These are phyloP conservation scores for Monilinia laxa DNA, from an alignment of 2,329 filamentous ascomycete genomes.

Conservation along the genomic window DNA sequence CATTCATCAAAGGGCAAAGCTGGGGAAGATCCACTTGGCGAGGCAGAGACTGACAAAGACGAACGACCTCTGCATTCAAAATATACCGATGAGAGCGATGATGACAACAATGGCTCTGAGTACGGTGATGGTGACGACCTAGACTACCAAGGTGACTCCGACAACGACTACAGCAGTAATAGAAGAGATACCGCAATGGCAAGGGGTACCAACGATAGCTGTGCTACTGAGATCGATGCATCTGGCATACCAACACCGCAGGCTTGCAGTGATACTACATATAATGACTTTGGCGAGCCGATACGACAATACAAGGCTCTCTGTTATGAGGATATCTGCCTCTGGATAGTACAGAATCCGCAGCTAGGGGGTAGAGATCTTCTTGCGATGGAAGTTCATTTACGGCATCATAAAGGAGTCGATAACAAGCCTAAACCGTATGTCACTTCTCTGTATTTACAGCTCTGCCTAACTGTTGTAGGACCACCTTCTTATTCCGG, in stretches of 20 bases:
- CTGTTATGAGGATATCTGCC: slow-evolving; percentile 32
- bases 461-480: slow-evolving; percentile 28
- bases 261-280: not conserved
- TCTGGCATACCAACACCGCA: not conserved
- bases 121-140: too few relatives aligned
- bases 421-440: slow-evolving; percentile 36
- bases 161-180: not conserved
- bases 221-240: not conserved
- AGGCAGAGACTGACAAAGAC: too few relatives aligned
- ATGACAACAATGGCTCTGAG: too few relatives aligned
- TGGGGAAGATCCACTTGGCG: too few relatives aligned
- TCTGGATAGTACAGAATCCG: slow-evolving; percentile 33
- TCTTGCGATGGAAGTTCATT: slow-evolving; percentile 32
- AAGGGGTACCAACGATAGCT: not conserved
- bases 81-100: not conserved
- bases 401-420: slow-evolving; percentile 32
- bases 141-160: too few relatives aligned
- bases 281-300: slow-evolving; percentile 23
- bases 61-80: not conserved
- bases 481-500: slow-evolving; percentile 32
- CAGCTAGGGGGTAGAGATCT: slow-evolving; percentile 29
- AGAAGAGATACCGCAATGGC: not conserved
- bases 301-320: slow-evolving; percentile 29
- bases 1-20: too few relatives aligned
- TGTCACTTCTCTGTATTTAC: slow-evolving; percentile 16